Evolutionary conservation across 2,329 filamentous ascomycete genomes (phyloP).

Genomic region (Fusarium sp.): DNA sequence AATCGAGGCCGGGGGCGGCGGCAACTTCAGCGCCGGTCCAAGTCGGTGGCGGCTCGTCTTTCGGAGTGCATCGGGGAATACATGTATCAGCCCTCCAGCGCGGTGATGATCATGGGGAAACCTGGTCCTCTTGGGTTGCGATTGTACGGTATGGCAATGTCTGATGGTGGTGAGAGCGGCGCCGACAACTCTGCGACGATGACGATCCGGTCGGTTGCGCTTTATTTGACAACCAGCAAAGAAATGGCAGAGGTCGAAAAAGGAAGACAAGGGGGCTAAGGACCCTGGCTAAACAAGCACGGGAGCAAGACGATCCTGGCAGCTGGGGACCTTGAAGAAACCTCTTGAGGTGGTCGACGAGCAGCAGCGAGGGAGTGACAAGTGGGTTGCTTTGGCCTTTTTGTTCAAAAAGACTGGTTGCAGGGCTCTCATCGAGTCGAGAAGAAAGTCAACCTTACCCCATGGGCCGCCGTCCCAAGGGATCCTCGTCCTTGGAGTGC

Average conservation of each 20-base stretch:
- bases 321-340: not conserved
- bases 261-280: slow-evolving; percentile 10
- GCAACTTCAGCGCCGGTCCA: slow-evolving; percentile 7
- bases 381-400: slow-evolving; percentile 9
- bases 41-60: slow-evolving; percentile 5
- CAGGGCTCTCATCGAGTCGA: not conserved
- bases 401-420: not conserved
- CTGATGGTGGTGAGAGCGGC: not conserved
- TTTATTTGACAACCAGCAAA: slow-evolving; percentile 21
- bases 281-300: not conserved
- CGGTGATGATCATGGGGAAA: not conserved
- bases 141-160: not conserved
- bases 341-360: not conserved
- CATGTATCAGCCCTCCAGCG: not conserved
- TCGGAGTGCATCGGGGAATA: slow-evolving; percentile 6
- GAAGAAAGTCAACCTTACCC: not conserved
- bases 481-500: slow-evolving; percentile 6
- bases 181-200: not conserved
- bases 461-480: not conserved
- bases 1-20: not conserved
- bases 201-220: slow-evolving; percentile 16
- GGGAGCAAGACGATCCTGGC: not conserved
- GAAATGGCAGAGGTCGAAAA: slow-evolving; percentile 1
- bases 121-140: not conserved
- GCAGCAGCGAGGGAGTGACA: not conserved